phyloP scores from a whole-genome alignment of 169 alveolate species.

The Plasmodium fragile region DNA sequence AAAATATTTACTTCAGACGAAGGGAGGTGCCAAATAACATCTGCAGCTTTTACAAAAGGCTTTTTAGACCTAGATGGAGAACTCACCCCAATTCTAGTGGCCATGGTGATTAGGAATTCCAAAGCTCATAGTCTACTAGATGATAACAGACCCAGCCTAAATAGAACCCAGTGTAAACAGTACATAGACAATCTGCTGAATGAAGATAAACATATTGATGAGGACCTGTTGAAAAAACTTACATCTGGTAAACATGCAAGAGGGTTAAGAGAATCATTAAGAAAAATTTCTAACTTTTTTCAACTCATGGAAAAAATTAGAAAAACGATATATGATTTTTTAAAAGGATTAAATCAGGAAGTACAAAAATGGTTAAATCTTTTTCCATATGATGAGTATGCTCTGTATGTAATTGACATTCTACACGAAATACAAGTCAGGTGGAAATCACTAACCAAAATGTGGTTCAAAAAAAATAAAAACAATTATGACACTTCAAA shows the following conservation, averaged over 20 bases:
- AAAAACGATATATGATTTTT: constrained; percentile 78
- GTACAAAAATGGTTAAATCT: constrained; percentile 83
- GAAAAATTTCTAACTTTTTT: constrained; percentile 51
- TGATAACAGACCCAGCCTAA: constrained; percentile 79
- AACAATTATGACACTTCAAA: constrained; percentile 86
- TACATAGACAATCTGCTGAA: constrained; percentile 43
- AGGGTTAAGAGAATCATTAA: constrained; percentile 70
- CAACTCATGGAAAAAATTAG: constrained; percentile 63
- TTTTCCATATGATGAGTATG: constrained; percentile 85
- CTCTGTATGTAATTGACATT: constrained; percentile 80
- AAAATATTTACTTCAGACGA: constrained; percentile 98
- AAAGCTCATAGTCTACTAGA: constrained; percentile 83
- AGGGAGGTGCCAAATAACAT: constrained; percentile 98
- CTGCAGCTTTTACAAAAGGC: constrained; percentile 99
- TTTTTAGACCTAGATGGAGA: constrained; percentile 97
- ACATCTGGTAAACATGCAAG: constrained; percentile 58
- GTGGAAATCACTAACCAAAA: constrained; percentile 79
- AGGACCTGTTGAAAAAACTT: constrained; percentile 69
- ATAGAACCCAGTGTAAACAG: constrained; percentile 80
- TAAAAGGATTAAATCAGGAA: constrained; percentile 80
- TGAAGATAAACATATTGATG: constrained; percentile 51
- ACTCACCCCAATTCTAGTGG: constrained; percentile 96
- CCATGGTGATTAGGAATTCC: constrained; percentile 91
- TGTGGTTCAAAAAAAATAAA: constrained; percentile 76
- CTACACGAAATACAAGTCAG: constrained; percentile 78